Evolutionary conservation across 129 eudicot species (phyloP).

Genomic region (Flaveria robusta): DNA sequence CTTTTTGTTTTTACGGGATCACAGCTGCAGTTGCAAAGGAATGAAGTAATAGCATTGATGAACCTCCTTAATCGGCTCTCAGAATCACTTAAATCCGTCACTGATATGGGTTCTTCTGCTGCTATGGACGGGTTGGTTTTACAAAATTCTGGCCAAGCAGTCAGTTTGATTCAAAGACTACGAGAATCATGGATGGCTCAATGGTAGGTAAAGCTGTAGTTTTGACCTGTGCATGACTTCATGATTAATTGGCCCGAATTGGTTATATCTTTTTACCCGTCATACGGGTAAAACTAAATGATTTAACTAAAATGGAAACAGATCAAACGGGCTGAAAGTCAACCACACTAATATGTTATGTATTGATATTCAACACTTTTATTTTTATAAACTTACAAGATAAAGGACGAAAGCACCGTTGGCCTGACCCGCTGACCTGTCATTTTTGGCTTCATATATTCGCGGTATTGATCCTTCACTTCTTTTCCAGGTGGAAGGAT

Average conservation of each 20-base stretch:
- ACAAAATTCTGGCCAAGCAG: constrained; percentile 33
- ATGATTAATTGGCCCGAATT: neutral
- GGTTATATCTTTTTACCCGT: neutral
- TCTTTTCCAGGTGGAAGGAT: constrained; percentile 50
- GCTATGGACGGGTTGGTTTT: constrained; percentile 36
- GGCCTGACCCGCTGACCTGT: neutral
- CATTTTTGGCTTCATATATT: neutral
- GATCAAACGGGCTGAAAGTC: neutral
- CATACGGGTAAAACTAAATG: neutral
- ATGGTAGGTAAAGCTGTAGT: constrained; percentile 33
- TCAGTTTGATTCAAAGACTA: constrained; percentile 42
- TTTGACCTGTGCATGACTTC: neutral
- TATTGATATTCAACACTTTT: neutral
- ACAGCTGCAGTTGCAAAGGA: constrained; percentile 81
- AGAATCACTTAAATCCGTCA: constrained; percentile 53
- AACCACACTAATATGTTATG: neutral
- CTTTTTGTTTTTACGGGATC: constrained; percentile 3
- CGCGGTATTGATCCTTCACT: neutral
- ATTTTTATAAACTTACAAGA: neutral
- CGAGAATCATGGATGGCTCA: constrained; percentile 43
- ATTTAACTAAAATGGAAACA: neutral
- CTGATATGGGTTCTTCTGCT: constrained; percentile 39
- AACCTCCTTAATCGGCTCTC: constrained; percentile 82
- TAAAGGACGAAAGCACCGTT: neutral
- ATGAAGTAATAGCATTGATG: constrained; percentile 85